Base-by-base conservation (phyloP, 768 basidiomycete species). In the Rhodotorula paludigena region DNA sequence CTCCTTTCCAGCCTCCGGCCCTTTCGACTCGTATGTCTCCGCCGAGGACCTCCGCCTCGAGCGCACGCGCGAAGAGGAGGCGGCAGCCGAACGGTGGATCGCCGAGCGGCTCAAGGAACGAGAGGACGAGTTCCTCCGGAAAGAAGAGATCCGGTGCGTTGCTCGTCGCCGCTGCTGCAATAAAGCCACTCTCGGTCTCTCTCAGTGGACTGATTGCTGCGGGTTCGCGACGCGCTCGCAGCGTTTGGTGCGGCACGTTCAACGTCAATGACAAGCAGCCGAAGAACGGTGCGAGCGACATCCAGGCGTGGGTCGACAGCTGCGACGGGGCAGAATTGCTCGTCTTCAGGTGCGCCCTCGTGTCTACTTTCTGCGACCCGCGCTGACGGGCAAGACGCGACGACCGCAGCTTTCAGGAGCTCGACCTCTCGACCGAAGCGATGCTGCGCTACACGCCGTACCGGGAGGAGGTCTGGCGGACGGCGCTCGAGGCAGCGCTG, bases 241-340 rank as follows among this genome's bases (percentile, higher is more conserved):
- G 87, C 39, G 75, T 90, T 56, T 85, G 88, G 11, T 66, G 87
- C 25, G 89, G 89, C 30, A 89, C 88, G 0, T 92, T 91, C 80
- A 92, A 92, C 72, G 89, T 91, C 53, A 89, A 90, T 72, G 89
- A 88, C 2, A 86, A 85, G 74, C 71, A 83, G 44, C 88, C 90
- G 1, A 39, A 54, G 30, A 11, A 30, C 28, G 59, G 60, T 35
- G 85, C 86, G 5, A 86, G 88, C 69, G 87, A 89, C 74, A 78
- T 91, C 15, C 83, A 84, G 9, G 77, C 82, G 5, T 90, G 89
- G 88, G 74, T 89, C 38, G 79, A 83, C 49, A 77, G 79, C 9
- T 38, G 52, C 18, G 57, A 35, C 11, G 61, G 61, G 1, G 59
- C 69, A 0, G 69, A 71, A 18, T 23, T 71, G 20, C 64, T 71